Evolutionary conservation across 495 filamentous ascomycete genomes (phyloP), one percentile per base, ranked within the genome.

Genomic region (Evansstolkia leycettana): DNA sequence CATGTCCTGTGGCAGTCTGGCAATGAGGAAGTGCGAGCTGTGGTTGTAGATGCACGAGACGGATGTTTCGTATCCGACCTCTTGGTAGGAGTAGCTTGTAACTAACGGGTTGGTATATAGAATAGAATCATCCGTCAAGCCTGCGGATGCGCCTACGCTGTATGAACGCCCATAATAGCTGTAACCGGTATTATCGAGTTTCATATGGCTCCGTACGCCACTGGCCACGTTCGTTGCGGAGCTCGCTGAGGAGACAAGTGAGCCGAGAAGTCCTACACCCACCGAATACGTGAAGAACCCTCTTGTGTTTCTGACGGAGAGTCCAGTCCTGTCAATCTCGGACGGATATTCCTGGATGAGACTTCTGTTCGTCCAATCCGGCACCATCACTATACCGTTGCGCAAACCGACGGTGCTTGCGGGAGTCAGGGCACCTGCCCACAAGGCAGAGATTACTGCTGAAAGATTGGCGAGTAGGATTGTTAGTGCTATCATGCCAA

Each of bases 401-500:
- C 33, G 23, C 10, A 17, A 12, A 9, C 38, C 36, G 5, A 39
- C 11, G 7, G 43, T 18, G 18, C 17, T 10, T 6, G 53, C 40
- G 2, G 57, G 55, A 1, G 57, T 62, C 8, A 56, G 45, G 7
- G 57, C 52, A 32, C 54, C 57, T 13, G 56, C 52, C 57, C 57
- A 62, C 24, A 62, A 31, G 12, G 54, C 48, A 26, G 54, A 37
- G 6, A 55, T 48, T 1, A 54, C 23, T 15, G 34, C 25, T 8
- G 34, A 37, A 5, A 56, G 23, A 24, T 36, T 38, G 10, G 48
- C 20, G 31, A 48, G 43, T n/a, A 48, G 27, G 2, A 48, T 16
- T 1, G 53, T 39, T 9, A 47, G n/a, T 10, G 43, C 26, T 4
- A 42, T 40, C 38, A 34, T 40, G 24, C 38, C 33, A 31, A 28